Evolutionary conservation across 805 yeast species (phyloP).

Genomic region (Vanderwaltozyma yarrowii): DNA sequence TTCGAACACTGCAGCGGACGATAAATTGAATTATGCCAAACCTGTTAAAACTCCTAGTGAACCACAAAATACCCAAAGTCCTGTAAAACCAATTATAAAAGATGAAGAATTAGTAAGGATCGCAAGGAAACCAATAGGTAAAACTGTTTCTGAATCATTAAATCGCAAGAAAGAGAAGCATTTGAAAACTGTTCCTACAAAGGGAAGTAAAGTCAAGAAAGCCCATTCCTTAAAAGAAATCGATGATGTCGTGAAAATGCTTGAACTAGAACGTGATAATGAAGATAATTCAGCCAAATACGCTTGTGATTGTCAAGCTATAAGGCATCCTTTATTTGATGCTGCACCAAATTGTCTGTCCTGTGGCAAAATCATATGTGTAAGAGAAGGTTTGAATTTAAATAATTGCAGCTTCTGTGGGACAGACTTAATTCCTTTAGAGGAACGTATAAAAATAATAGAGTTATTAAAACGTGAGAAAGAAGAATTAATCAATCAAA

Average conservation of each 20-base stretch:
- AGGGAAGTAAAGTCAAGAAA: conserved; percentile 10
- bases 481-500: conserved; percentile 25
- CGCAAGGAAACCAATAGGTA: neutral
- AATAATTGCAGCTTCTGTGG: conserved; percentile 88
- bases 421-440: conserved; percentile 45
- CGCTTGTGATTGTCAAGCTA: conserved; percentile 75
- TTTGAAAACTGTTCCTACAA: neutral
- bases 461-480: conserved; percentile 46
- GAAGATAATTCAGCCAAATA: conserved; percentile 17
- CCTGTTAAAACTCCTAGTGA: no score
- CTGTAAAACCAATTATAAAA: no score
- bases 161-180: neutral
- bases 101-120: neutral
- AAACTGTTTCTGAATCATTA: conserved; percentile 1
- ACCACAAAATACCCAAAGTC: no score
- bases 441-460: conserved; percentile 52
- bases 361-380: conserved; percentile 91
- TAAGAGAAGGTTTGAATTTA: conserved; percentile 61
- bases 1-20: no score
- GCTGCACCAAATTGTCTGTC: conserved; percentile 87
- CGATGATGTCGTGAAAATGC: conserved; percentile 47
- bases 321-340: conserved; percentile 78
- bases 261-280: conserved; percentile 33
- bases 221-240: conserved; percentile 52
- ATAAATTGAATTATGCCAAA: no score